phyloP scores from a whole-genome alignment of 1,284 basidiomycete genomes.

The Trichosporon asahii region DNA sequence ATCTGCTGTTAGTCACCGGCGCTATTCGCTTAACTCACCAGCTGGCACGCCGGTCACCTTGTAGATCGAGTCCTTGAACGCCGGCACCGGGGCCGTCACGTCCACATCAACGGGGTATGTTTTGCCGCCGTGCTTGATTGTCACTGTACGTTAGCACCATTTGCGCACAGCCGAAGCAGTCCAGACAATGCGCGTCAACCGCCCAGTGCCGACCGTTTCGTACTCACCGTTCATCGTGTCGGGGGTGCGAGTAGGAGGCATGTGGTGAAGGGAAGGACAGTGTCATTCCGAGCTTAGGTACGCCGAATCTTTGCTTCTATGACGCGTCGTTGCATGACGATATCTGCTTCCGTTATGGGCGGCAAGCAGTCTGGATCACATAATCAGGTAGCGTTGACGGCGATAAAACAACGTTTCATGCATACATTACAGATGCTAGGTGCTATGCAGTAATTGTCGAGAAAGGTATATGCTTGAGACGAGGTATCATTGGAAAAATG shows the following conservation, averaged over 20 bases:
- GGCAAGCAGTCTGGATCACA: not conserved
- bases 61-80: constrained; percentile 80
- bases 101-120: constrained; percentile 55
- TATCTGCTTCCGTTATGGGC: not conserved
- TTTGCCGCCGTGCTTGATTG: constrained; percentile 90
- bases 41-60: constrained; percentile 76
- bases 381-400: not conserved
- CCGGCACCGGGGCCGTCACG: constrained; percentile 59
- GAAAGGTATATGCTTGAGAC: constrained; percentile 1
- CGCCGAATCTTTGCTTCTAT: constrained; percentile 5
- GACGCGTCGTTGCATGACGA: constrained; percentile 1
- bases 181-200: not conserved
- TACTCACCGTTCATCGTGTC: constrained; percentile 5
- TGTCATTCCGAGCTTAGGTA: not conserved
- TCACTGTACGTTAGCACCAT: constrained; percentile 54
- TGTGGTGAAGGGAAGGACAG: constrained; percentile 2
- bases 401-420: constrained; percentile 6
- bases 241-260: constrained; percentile 8
- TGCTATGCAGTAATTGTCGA: not conserved
- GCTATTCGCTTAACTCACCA: constrained; percentile 28
- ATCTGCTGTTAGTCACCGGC: constrained; percentile 53
- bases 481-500: not conserved
- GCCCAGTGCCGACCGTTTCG: not conserved
- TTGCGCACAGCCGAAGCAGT: not conserved
- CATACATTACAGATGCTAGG: constrained; percentile 3